These are phyloP conservation scores for Cyberlindnera suaveolens DNA, from an alignment of 805 yeast species.

Conservation along the genomic window DNA sequence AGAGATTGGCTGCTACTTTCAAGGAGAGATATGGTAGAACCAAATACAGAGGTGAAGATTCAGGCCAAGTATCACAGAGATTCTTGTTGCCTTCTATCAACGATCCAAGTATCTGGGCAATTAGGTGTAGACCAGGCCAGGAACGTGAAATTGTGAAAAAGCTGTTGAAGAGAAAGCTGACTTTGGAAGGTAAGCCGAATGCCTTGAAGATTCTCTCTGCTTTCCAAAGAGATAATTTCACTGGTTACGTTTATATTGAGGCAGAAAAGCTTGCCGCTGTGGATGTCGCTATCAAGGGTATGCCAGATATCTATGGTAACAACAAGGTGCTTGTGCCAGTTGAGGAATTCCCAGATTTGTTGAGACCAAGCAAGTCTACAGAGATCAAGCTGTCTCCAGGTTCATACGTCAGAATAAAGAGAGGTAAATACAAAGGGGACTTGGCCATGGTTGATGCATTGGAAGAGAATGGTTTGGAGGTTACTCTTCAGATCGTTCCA, in stretches of 20 bases:
- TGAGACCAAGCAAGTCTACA: conserved; percentile 82
- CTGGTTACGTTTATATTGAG: conserved; percentile 89
- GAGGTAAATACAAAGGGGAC: conserved; percentile 91
- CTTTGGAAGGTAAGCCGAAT: conserved; percentile 63
- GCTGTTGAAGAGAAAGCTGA: conserved; percentile 75
- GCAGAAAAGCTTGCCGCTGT: conserved; percentile 93
- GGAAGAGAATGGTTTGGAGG: conserved; percentile 93
- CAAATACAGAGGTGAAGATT: conserved; percentile 74
- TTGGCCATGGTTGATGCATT: conserved; percentile 89
- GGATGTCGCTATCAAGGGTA: conserved; percentile 79
- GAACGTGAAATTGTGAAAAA: conserved; percentile 89
- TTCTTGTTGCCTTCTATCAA: conserved; percentile 90
- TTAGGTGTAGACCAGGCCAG: conserved; percentile 86
- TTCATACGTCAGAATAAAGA: conserved; percentile 79
- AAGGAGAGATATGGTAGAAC: conserved; percentile 89
- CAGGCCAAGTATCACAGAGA: conserved; percentile 87
- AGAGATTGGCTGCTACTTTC: conserved; percentile 83
- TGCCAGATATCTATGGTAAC: conserved; percentile 73
- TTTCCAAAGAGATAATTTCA: conserved; percentile 89
- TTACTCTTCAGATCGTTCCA: conserved; percentile 88
- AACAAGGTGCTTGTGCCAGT: conserved; percentile 88
- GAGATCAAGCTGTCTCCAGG: conserved; percentile 91
- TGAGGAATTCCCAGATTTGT: conserved; percentile 87
- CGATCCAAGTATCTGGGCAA: conserved; percentile 95
- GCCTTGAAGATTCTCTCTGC: conserved; percentile 84